Percentiles rank a stretch among this genome's conserved stretches.
Conservation (phyloP, 768 basidiomycete species). For the Rhodosporidiobolus odoratus region DNA sequence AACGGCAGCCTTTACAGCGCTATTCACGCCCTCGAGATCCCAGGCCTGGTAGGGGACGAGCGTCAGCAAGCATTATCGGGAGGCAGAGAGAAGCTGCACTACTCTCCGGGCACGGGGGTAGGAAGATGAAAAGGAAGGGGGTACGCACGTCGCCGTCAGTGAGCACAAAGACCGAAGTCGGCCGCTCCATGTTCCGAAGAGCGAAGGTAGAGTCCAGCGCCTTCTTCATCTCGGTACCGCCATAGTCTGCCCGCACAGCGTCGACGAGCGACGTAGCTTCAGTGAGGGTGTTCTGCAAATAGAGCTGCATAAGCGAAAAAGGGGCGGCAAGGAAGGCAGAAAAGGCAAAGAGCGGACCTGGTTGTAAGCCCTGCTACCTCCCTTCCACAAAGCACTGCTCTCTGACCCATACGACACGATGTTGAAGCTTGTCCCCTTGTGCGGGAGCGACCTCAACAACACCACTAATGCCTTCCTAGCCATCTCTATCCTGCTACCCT, state of each 20-base stretch:
- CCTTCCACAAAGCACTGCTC: slow-evolving; percentile 47
- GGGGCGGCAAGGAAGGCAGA: slow-evolving; percentile 38
- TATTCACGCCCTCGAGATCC: slow-evolving; percentile 23
- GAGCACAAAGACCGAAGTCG: slow-evolving; percentile 57
- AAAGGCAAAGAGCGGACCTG: not conserved
- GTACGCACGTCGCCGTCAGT: slow-evolving; percentile 55
- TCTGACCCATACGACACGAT: slow-evolving; percentile 55
- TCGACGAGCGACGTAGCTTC: slow-evolving; percentile 46
- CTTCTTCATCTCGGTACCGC: slow-evolving; percentile 54
- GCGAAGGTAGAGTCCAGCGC: slow-evolving; percentile 52
- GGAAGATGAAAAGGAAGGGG: too few species aligned
- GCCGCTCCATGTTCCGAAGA: slow-evolving; percentile 43
- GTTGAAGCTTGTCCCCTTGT: slow-evolving; percentile 53
- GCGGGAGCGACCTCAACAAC: slow-evolving; percentile 52
- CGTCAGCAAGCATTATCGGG: too few species aligned
- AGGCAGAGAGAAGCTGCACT: not conserved
- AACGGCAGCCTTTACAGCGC: slow-evolving; percentile 9
- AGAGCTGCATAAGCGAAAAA: not conserved
- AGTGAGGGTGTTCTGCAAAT: slow-evolving; percentile 21
- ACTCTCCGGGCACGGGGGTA: not conserved
- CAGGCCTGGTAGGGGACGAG: slow-evolving; percentile 27
- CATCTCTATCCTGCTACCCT: slow-evolving; percentile 21
- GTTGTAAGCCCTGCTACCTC: slow-evolving; percentile 6
- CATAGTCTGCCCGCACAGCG: slow-evolving; percentile 50
- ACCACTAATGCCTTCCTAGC: slow-evolving; percentile 51